Percentiles rank a stretch among this genome's conserved stretches.
Conservation (phyloP, 768 basidiomycete species). For the Boletus insuetus region DNA sequence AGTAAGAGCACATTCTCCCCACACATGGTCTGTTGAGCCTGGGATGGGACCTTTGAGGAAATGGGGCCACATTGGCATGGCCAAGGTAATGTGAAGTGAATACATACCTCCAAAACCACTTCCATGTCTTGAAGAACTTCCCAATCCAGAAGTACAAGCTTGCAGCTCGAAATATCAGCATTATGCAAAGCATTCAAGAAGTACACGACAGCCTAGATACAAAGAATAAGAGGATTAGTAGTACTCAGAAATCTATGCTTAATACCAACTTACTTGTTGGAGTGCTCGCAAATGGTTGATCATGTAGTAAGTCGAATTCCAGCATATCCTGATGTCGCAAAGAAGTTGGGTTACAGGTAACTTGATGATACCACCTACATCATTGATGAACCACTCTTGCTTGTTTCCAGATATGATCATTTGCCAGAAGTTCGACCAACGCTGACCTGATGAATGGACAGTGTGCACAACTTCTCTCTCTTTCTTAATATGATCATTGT, state of each 20-base stretch:
- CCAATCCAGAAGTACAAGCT: neutral
- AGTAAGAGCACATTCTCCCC: neutral
- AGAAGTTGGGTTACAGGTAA: slow-evolving; percentile 1
- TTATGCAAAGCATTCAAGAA: neutral
- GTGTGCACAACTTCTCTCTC: too few species aligned
- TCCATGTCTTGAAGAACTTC: slow-evolving; percentile 8
- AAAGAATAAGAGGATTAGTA: neutral
- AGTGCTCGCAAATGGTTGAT: slow-evolving; percentile 3
- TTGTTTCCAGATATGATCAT: too few species aligned
- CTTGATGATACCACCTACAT: neutral
- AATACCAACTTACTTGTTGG: neutral
- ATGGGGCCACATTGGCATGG: too few species aligned
- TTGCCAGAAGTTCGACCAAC: too few species aligned
- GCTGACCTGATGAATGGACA: too few species aligned
- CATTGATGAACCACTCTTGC: too few species aligned
- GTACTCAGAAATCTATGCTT: too few species aligned
- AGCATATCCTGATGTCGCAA: slow-evolving; percentile 36
- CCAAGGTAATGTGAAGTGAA: too few species aligned
- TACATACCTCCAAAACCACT: slow-evolving; percentile 2
- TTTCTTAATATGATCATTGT: too few species aligned
- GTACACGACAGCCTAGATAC: neutral
- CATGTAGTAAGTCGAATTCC: slow-evolving; percentile 35
- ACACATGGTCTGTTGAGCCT: slow-evolving; percentile 1
- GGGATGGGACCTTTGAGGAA: neutral
- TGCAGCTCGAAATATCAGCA: neutral